Evolutionary conservation across 345 rosid genomes (phyloP).

Genomic region (Raphanus sativus): DNA sequence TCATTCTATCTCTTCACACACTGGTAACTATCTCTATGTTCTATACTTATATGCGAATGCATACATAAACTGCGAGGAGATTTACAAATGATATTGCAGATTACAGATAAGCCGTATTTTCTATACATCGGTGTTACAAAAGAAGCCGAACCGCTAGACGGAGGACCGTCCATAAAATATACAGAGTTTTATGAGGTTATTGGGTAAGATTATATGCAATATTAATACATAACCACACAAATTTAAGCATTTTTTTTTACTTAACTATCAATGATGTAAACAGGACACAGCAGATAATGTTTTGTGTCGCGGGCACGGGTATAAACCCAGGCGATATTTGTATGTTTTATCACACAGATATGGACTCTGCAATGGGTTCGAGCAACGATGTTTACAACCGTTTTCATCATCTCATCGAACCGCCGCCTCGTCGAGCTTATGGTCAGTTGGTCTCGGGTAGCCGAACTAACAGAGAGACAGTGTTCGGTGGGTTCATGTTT

Average conservation of each 20-base stretch:
- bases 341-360: constrained; percentile 43
- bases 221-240: neutral
- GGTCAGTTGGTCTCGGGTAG: neutral
- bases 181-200: neutral
- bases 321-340: constrained; percentile 41
- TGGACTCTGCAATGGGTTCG: constrained; percentile 32
- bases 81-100: neutral
- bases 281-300: constrained; percentile 22
- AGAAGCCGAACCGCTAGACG: neutral
- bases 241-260: neutral
- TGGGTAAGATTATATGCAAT: neutral
- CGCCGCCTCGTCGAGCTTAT: neutral
- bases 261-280: neutral
- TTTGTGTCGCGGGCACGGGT: constrained; percentile 36
- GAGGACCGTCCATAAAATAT: neutral
- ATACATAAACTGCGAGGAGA: neutral
- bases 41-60: neutral
- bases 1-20: neutral
- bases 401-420: constrained; percentile 14
- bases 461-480: neutral
- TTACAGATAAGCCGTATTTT: neutral
- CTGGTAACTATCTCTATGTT: neutral
- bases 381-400: constrained; percentile 4
- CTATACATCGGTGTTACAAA: neutral
- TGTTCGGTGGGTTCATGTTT: constrained; percentile 45